A percentile compares a stretch with the other conserved stretches of the same genome.
phyloP scores from a whole-genome alignment of 306 rosid species.

The Cajanus cajan region DNA sequence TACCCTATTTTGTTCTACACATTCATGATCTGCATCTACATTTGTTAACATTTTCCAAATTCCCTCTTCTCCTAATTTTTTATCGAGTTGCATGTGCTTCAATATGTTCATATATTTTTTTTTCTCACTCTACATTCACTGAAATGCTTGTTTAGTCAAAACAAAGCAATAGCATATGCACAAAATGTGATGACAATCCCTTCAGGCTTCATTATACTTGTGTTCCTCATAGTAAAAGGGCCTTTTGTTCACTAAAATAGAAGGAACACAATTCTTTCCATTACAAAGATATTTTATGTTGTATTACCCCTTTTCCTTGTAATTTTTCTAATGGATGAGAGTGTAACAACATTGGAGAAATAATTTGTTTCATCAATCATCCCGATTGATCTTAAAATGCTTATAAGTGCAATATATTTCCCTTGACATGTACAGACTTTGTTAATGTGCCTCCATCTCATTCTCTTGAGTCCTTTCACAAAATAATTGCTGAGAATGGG shows the following conservation, averaged over 20 bases:
- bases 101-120: neutral
- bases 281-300: slow-evolving; percentile 1
- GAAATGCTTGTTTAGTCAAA: slow-evolving; percentile 4
- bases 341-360: slow-evolving; percentile 12
- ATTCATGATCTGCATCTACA: neutral
- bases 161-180: slow-evolving; percentile 8
- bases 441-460: slow-evolving; percentile 77
- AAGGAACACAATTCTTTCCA: neutral
- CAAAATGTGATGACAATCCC: slow-evolving; percentile 1
- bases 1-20: neutral
- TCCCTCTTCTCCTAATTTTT: neutral
- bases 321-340: neutral
- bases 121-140: neutral
- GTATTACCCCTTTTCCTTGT: slow-evolving; percentile 1
- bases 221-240: neutral
- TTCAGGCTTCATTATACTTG: neutral
- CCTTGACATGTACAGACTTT: slow-evolving; percentile 82
- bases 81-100: slow-evolving; percentile 9
- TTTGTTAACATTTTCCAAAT: neutral
- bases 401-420: slow-evolving; percentile 23
- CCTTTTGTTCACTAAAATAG: neutral
- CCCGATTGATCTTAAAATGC: slow-evolving; percentile 16
- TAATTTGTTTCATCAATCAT: neutral
- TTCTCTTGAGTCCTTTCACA: slow-evolving; percentile 80
- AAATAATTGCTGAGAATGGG: slow-evolving; percentile 85